Evolutionary conservation across 1,284 basidiomycete species (phyloP), one percentile per base, ranked within the genome.

Genomic region (Singerocomus rubriflavus): DNA sequence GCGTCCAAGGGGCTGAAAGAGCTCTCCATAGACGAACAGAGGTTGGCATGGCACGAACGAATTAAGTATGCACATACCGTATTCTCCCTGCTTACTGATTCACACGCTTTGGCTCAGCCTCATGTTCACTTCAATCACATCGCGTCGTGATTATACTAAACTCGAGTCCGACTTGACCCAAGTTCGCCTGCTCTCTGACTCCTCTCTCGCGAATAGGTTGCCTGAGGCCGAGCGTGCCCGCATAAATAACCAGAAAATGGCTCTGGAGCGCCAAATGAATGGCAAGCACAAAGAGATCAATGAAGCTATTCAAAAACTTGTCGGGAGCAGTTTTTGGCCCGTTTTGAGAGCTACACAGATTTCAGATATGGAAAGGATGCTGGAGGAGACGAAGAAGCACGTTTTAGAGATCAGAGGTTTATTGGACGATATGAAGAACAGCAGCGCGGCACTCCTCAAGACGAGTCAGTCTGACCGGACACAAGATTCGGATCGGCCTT

Each of bases 221-320:
- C 40, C 54, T 1, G 56, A 58, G 33, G 35, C 44, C 11, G 48
- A 62, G 5, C 55, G 61, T 16, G 39, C 52, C 4, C 55, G 27
- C 10, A 43, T 69, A 1, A 36, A 43, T 37, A 37, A 46, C 13
- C 67, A 57, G 34, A 62, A 48, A 46, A 35, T 30, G 41, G 34
- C 31, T 5, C 44, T 69, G 33, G 68, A 70, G 27, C 42, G 42
- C 7, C 51, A 66, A 13, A 50, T 56, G 35, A 56, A 53, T 2
- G 33, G 5, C 9, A 70, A 64, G 27, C 64, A 65, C 48, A 67
- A 60, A 47, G 66, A 68, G 31, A 42, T 71, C 44, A 66, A 54
- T 7, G 68, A 66, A 4, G 38, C 21, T 10, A 29, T 67, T 26
- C 57, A 64, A 27, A 66, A 56, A 12, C 61, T 67, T 9, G 26